Evolutionary conservation across 2,329 filamentous ascomycete genomes (phyloP), one percentile per base, ranked within the genome.

Genomic region (Seiridium cupressi): DNA sequence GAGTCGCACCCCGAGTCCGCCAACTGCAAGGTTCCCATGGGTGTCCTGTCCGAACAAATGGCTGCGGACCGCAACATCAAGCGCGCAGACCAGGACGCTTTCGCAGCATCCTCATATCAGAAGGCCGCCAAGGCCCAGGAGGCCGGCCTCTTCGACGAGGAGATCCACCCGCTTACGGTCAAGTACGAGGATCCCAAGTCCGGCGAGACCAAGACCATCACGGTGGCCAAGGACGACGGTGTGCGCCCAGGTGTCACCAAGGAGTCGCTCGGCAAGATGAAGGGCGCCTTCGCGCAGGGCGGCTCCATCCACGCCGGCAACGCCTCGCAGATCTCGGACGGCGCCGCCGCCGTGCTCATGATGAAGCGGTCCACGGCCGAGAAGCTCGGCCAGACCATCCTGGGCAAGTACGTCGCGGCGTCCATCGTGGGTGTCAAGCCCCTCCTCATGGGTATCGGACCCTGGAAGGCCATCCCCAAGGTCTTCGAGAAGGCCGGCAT

Each of bases 21-120:
- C 70, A 96, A 97, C 84, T 99, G 95, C 88, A 97, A 96, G 81
- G 94, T 98, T 3, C 89, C 93, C 74, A 98, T 98, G 95, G 94
- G 94, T 69, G 85, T 93, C 9, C 83, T 98, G 55, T 97, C 92
- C 35, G 95, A 99, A 79, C 78, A 94, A 71, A 97, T 98, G 94
- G 95, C 94, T 67, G 90, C 92, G 78, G 92, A 93, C 74, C 87
- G 89, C 70, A 82, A 84, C 61, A 86, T 98, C 71, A 71, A 80
- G 60, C 89, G 95, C 63, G 78, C 82, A 9, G 80, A 84, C 57
- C 95, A 98, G 78, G 95, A 99, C 74, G 86, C 86, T n/a, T 99
- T 98, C 75, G 95, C 95, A 11, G 94, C 94, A n/a, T 78, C 82
- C 3, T 96, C 92, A 46, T 98, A 96, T 83, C 89, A 93, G 67